Conservation (phyloP, 495 filamentous ascomycete genomes). For the Pyrenula aspistea region DNA sequence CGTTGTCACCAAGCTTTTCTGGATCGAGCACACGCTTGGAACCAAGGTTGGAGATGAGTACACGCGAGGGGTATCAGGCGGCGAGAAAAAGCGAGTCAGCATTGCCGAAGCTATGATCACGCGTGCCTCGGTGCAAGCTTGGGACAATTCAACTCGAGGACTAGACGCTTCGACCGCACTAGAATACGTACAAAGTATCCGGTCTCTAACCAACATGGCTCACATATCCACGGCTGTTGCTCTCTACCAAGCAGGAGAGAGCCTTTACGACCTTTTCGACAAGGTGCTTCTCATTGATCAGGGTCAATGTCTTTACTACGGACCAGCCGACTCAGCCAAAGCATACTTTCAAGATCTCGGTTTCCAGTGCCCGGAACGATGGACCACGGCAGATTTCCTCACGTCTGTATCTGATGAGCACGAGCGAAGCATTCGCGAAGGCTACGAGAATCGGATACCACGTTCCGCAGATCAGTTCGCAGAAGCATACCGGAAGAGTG, state of each 20-base stretch:
- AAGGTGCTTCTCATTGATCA: constrained; percentile 60
- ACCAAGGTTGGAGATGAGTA: constrained; percentile 59
- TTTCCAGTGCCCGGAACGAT: constrained; percentile 45
- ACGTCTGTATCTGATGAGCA: constrained; percentile 54
- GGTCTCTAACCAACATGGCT: constrained; percentile 50
- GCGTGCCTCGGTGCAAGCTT: constrained; percentile 50
- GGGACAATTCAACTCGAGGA: constrained; percentile 60
- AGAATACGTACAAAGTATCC: constrained; percentile 51
- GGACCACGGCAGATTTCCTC: constrained; percentile 59
- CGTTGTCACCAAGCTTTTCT: constrained; percentile 65
- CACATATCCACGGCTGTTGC: constrained; percentile 49
- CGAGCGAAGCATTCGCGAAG: constrained; percentile 43
- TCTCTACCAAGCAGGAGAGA: constrained; percentile 62
- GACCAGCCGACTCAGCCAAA: constrained; percentile 41
- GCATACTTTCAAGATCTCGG: constrained; percentile 53
- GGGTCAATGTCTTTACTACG: constrained; percentile 54
- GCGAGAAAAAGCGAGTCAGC: constrained; percentile 62
- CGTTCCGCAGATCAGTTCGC: constrained; percentile 47
- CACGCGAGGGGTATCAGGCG: constrained; percentile 57
- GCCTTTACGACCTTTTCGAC: constrained; percentile 56
- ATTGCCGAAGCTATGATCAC: constrained; percentile 61
- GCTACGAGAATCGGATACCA: constrained; percentile 49
- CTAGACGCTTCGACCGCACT: constrained; percentile 57
- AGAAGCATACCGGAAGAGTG: constrained; percentile 37
- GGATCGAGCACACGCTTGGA: constrained; percentile 56